A percentile compares a stretch with the other conserved stretches of the same genome.
Evolutionary conservation across 176 grass and related monocot species (phyloP).

Genomic region (Aegilops bicornis): DNA sequence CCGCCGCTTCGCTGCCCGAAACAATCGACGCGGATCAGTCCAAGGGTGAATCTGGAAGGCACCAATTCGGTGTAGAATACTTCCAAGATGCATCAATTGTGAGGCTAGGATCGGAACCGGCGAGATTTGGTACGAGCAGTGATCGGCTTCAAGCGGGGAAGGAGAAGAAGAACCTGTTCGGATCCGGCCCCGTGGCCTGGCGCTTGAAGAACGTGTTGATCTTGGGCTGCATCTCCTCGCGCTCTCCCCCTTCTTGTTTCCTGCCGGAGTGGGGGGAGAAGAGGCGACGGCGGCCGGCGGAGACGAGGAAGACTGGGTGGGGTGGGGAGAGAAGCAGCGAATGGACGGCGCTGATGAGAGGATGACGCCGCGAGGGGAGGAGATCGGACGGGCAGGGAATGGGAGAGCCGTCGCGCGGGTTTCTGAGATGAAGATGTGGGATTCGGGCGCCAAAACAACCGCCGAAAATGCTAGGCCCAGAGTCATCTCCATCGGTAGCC

Average conservation of each 20-base stretch:
- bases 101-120: not conserved
- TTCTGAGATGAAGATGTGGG: not conserved
- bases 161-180: constrained; percentile 24
- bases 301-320: not conserved
- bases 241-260: not conserved
- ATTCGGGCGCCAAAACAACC: constrained; percentile 24
- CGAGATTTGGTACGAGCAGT: not conserved
- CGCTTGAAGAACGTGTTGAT: constrained; percentile 72
- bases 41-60: not conserved
- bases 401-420: constrained; percentile 6
- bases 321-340: not conserved
- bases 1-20: constrained; percentile 7
- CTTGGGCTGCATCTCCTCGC: constrained; percentile 52
- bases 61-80: not conserved
- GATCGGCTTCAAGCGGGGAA: not conserved
- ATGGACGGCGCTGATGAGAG: constrained; percentile 3
- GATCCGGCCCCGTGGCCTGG: not conserved
- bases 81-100: not conserved
- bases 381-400: not conserved
- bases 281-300: not conserved
- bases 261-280: not conserved
- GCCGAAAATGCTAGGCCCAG: too few species aligned
- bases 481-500: too few species aligned
- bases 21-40: not conserved
- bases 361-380: not conserved